Base-by-base conservation (phyloP, 2,329 filamentous ascomycete species). In the Botrytis medusae region DNA sequence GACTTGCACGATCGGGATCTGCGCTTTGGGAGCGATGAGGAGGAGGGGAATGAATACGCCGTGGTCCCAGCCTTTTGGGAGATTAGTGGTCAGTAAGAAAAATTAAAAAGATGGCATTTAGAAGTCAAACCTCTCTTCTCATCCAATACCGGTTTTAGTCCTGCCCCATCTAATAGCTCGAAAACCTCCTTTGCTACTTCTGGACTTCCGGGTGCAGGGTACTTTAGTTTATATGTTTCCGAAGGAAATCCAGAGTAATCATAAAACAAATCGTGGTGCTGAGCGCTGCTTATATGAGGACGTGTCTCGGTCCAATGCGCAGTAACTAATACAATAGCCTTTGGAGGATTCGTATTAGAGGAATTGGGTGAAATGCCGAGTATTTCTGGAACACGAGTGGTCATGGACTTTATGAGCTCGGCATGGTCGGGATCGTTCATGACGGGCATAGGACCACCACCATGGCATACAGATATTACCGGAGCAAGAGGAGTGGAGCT, bases 251-350 rank as follows among this genome's bases (percentile, higher is more conserved):
- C 87, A 77, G 84, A 85, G 81, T 90, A 91, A 78, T 91, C 88
- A 78, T 88, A 91, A 67, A 84, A 80, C 7, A 91, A 81, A 2
- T 81, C 77, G 72, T 86, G 88, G 37, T 82, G 83, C 32, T 81
- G 77, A 6, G 78, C 85, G 4, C 85, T 87, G 20, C 86, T 87
- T 73, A 91, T 85, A 60, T 83, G 85, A 1, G 88, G 87, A 14
- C 88, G 37, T 86, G 88, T 16, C 82, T 82, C 0, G 84, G 86
- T 90, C 92, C 92, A 94, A 81, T 95, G 92, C 1, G 91, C 92
- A 0, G 92, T 93, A 80, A 95, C 91, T 40, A 94, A 90, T 1
- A 94, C 89, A 25, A 94, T 86, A 2, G 91, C 92, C 75, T 88
- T 90, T 2, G 92, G 92, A 6, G 51, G 40, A 25, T n/a, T 60